Percentiles rank a stretch among this genome's conserved stretches.
These are phyloP conservation scores for Sporothrix inflata DNA, from an alignment of 2,329 filamentous ascomycete species.

Conservation along the genomic window DNA sequence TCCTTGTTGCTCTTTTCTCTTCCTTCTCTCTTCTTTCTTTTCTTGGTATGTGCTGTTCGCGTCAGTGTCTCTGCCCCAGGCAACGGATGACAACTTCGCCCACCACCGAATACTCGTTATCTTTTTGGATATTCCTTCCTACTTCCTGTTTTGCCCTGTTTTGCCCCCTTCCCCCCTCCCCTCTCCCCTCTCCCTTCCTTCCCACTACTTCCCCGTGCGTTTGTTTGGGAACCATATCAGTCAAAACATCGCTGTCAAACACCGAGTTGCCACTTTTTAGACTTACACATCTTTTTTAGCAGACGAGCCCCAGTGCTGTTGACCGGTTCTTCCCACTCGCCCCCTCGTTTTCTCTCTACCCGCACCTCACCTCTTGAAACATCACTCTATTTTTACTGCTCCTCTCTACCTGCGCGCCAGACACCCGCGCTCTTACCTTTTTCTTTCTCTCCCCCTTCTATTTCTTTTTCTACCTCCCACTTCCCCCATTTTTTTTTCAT, in stretches of 20 bases:
- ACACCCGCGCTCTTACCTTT: constrained; percentile 23
- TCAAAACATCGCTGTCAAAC: constrained; percentile 23
- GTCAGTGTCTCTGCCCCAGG: constrained; percentile 11
- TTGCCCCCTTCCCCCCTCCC: neutral
- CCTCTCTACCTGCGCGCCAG: constrained; percentile 14
- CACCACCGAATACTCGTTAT: constrained; percentile 6
- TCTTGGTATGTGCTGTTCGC: constrained; percentile 25
- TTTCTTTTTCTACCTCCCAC: constrained; percentile 27
- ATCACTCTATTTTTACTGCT: neutral
- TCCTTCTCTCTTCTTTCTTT: neutral
- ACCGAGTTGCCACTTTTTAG: constrained; percentile 27
- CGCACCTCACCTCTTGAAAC: constrained; percentile 24
- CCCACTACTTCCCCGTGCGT: constrained; percentile 2
- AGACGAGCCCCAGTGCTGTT: constrained; percentile 4
- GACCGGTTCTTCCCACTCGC: constrained; percentile 17
- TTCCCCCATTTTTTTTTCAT: constrained; percentile 33
- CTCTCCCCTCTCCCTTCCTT: constrained; percentile 14
- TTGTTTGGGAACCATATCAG: constrained; percentile 23
- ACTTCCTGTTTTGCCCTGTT: constrained; percentile 14
- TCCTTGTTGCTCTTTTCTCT: neutral
- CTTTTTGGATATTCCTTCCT: neutral
- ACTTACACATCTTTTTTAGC: constrained; percentile 24
- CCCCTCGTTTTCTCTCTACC: constrained; percentile 15
- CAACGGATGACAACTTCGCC: constrained; percentile 20
- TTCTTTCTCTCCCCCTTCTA: neutral